Conservation (phyloP, 345 rosid species). For the Populus alba region DNA sequence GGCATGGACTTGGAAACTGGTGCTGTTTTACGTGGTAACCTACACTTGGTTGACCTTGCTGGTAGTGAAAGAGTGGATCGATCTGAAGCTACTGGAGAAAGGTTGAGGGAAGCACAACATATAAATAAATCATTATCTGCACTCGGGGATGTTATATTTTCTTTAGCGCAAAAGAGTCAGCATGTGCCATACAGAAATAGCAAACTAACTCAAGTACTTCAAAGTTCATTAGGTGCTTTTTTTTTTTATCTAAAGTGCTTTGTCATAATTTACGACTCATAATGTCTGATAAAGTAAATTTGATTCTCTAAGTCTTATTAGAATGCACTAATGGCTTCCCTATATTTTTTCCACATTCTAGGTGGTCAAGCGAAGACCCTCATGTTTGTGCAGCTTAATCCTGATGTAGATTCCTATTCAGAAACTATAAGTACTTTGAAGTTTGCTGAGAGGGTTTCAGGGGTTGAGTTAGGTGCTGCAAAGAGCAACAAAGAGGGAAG, state of each 20-base stretch:
- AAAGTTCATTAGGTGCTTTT: conserved; percentile 83
- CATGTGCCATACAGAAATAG: conserved; percentile 97
- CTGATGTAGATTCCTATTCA: conserved; percentile 83
- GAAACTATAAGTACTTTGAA: conserved; percentile 91
- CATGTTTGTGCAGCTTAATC: conserved; percentile 95
- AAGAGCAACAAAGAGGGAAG: conserved; percentile 84
- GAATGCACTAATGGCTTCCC: conserved; percentile 3
- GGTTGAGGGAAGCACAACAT: conserved; percentile 94
- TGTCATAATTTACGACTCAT: neutral
- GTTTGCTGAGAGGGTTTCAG: conserved; percentile 96
- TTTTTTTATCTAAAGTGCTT: neutral
- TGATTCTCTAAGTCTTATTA: neutral
- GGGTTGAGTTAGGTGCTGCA: conserved; percentile 96
- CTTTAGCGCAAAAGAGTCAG: conserved; percentile 76
- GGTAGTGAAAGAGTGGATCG: conserved; percentile 98
- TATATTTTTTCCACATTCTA: conserved; percentile 27
- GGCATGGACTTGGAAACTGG: conserved; percentile 70
- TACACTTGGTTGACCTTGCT: conserved; percentile 94
- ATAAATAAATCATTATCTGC: conserved; percentile 94
- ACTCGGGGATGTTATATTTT: conserved; percentile 91
- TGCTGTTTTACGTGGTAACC: conserved; percentile 70
- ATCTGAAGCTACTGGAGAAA: conserved; percentile 95
- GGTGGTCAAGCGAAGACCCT: conserved; percentile 99
- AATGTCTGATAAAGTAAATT: neutral
- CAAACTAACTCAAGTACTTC: conserved; percentile 96